A percentile compares a stretch with the other conserved stretches of the same genome.
Evolutionary conservation across 2,329 filamentous ascomycete species (phyloP).

Genomic region (Davidsoniella neocaledoniae): DNA sequence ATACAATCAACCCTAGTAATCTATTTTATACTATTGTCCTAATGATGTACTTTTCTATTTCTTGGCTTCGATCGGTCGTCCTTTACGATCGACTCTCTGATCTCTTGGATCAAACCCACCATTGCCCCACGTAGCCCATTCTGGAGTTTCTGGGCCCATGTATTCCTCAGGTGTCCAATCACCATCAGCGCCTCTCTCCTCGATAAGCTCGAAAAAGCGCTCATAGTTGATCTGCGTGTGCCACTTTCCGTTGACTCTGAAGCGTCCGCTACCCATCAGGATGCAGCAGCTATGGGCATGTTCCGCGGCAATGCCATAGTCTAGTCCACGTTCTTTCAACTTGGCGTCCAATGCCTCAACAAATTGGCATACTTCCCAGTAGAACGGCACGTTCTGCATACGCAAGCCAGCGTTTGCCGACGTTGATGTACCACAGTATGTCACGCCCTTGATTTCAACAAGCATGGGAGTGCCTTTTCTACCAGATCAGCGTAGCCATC

Average conservation of each 20-base stretch:
- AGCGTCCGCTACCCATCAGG: conserved; percentile 66
- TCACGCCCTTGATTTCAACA: conserved; percentile 91
- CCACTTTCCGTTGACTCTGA: conserved; percentile 64
- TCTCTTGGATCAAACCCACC: conserved; percentile 90
- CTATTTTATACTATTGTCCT: not conserved
- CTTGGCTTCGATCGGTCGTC: conserved; percentile 39
- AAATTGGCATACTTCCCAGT: conserved; percentile 74
- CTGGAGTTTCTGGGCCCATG: conserved; percentile 65
- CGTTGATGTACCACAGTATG: conserved; percentile 83
- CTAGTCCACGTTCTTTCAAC: conserved; percentile 51
- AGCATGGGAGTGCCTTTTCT: conserved; percentile 70
- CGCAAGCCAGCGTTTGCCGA: conserved; percentile 70
- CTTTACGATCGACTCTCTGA: conserved; percentile 73
- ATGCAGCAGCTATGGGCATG: conserved; percentile 92
- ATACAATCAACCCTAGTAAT: not conserved
- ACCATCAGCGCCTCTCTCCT: conserved; percentile 45
- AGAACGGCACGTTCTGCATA: conserved; percentile 97
- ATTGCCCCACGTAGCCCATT: conserved; percentile 90
- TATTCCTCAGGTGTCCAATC: conserved; percentile 83
- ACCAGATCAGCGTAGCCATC: conserved; percentile 81
- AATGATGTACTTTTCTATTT: not conserved
- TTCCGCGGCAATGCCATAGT: conserved; percentile 85
- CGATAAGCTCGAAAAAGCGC: conserved; percentile 69
- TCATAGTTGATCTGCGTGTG: conserved; percentile 85
- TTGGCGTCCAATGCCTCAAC: conserved; percentile 57